Base-by-base conservation (phyloP, 1,139 yeast genomes). In the Taiozyma sp. region DNA sequence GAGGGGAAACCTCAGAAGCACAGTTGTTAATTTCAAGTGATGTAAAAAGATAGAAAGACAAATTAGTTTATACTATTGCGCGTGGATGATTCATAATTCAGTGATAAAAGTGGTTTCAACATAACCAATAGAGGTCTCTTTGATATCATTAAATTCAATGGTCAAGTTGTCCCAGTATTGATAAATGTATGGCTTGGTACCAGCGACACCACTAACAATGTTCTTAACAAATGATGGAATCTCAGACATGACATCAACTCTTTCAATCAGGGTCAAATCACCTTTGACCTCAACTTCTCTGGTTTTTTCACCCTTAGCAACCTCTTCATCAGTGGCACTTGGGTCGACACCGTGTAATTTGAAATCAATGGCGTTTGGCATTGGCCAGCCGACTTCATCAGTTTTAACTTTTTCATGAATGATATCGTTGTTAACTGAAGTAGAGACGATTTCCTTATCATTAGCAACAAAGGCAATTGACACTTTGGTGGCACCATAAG, bases 211-310 rank as follows among this genome's bases (percentile, higher is more conserved):
- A 57, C 92, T 83, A 44, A 90, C 98, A 55, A 93, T 88, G 63
- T 85, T 87, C 71, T 93, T 93, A 58, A 93, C 96, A 71, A 93
- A 91, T 60, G 81, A 85, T 44, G 99, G 99, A 55, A 93, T 86
- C 73, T 93, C 99, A 44, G 93, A 91, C 97, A 93, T 91, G 55
- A 93, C 98, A 70, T 93, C 99, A 52, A 93, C 92, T 65, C 98
- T 83, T 72, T 90, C 97, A 50, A 89, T 83, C 60, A 88, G 71
- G 48, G 76, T 70, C 59, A 92, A 76, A 16, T 74, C 72, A 52
- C 91, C 92, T 43, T 65, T 66, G 38, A 84, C 78, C 16, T 65
- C 65, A 43, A 77, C 82, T 38, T 66, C 65, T 36, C 72, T 73
- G 24, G 63, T 62, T 40, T 67, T 69, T 29, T 64, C 59, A 36